phyloP scores from a whole-genome alignment of 192 early-diverging fungal genomes.

The Podila epigama region DNA sequence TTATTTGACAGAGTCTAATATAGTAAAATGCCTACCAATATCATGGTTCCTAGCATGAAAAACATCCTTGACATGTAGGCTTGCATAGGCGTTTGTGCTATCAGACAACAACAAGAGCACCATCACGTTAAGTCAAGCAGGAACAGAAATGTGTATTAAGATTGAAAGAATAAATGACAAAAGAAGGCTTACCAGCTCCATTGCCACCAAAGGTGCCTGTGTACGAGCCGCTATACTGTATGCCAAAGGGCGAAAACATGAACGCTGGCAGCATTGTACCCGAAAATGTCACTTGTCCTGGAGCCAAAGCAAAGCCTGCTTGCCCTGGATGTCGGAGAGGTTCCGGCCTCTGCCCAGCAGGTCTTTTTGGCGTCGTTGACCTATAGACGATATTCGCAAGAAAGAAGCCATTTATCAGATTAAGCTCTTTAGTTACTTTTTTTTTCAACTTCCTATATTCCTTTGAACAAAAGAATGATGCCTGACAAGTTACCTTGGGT shows the following conservation, averaged over 20 bases:
- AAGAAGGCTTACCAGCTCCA: constrained; percentile 25
- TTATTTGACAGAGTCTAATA: constrained; percentile 61
- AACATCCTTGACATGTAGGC: constrained; percentile 84
- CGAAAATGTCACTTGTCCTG: constrained; percentile 66
- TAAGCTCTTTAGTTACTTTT: too few relatives aligned
- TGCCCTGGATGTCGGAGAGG: constrained; percentile 66
- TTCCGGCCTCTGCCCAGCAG: constrained; percentile 79
- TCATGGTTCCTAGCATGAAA: constrained; percentile 80
- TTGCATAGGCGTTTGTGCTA: constrained; percentile 55
- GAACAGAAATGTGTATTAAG: background rate
- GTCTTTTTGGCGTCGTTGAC: constrained; percentile 69
- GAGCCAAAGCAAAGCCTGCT: constrained; percentile 52
- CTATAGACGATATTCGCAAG: constrained; percentile 7
- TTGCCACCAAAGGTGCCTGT: constrained; percentile 33
- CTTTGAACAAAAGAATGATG: too few relatives aligned
- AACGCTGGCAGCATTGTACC: constrained; percentile 63
- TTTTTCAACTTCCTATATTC: background rate
- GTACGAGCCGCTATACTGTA: constrained; percentile 74
- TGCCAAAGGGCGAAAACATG: constrained; percentile 73
- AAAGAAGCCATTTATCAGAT: background rate
- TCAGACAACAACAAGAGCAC: background rate
- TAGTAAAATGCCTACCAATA: constrained; percentile 79
- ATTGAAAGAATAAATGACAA: background rate
- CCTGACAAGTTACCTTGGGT: constrained; percentile 74
- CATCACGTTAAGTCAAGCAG: background rate